phyloP scores from a whole-genome alignment of 2,329 filamentous ascomycete species.

The Plectosphaerella sp. region DNA sequence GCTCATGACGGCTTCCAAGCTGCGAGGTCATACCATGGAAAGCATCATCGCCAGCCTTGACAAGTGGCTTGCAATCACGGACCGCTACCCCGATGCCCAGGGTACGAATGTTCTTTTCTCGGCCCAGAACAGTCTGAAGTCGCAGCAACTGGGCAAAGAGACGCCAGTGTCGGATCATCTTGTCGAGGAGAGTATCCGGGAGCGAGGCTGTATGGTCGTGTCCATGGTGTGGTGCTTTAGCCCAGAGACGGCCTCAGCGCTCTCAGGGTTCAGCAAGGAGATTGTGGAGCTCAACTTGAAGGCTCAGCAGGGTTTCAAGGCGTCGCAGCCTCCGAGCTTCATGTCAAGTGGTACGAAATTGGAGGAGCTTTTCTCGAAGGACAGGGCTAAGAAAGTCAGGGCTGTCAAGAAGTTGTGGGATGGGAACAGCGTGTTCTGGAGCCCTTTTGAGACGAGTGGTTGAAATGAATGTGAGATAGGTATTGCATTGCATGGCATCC shows the following conservation, averaged over 20 bases:
- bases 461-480: too few species aligned
- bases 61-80: constrained; percentile 16
- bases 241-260: constrained; percentile 5
- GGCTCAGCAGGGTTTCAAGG: constrained; percentile 3
- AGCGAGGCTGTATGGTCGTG: constrained; percentile 12
- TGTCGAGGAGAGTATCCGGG: constrained; percentile 8
- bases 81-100: constrained; percentile 11
- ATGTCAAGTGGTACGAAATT: constrained; percentile 13
- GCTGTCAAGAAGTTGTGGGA: constrained; percentile 19
- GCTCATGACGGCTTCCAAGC: constrained; percentile 15
- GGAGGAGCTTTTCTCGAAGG: constrained; percentile 13
- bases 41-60: constrained; percentile 16
- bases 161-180: constrained; percentile 9
- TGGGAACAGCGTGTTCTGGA: constrained; percentile 19
- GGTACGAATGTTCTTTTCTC: constrained; percentile 12
- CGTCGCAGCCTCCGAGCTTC: constrained; percentile 16
- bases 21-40: constrained; percentile 9
- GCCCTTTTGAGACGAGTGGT: neutral
- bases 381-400: constrained; percentile 11
- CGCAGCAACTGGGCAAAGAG: neutral
- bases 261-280: constrained; percentile 6
- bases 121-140: constrained; percentile 10
- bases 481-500: too few species aligned
- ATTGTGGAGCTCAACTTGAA: constrained; percentile 7
- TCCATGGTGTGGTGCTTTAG: constrained; percentile 8